A percentile compares a stretch with the other conserved stretches of the same genome.
These are phyloP conservation scores for Tilletia caries DNA, from an alignment of 1,284 basidiomycete species.

Conservation along the genomic window DNA sequence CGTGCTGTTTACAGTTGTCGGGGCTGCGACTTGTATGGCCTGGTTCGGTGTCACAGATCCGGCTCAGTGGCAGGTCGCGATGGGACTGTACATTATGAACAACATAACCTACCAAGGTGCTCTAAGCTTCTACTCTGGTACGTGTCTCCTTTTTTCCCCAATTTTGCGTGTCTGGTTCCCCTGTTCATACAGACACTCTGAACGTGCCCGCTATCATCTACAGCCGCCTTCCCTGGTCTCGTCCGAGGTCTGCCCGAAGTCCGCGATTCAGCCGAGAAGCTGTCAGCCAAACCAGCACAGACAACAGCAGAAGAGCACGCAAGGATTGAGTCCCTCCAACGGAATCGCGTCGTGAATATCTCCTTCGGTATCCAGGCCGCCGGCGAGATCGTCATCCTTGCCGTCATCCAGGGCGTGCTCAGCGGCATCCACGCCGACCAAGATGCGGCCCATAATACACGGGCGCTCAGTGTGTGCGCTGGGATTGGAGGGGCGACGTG, in stretches of 20 bases:
- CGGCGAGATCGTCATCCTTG: constrained; percentile 70
- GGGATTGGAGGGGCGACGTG: constrained; percentile 56
- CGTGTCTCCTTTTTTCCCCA: too few relatives aligned
- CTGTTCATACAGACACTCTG: too few relatives aligned
- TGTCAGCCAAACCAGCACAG: neutral
- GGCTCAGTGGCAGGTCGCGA: constrained; percentile 67
- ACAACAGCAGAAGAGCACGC: constrained; percentile 65
- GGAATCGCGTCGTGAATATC: constrained; percentile 78
- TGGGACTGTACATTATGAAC: constrained; percentile 76
- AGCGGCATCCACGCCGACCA: constrained; percentile 61
- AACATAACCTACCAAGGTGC: constrained; percentile 76
- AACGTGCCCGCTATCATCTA: too few relatives aligned
- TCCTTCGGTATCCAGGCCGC: constrained; percentile 74
- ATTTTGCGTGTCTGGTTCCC: too few relatives aligned
- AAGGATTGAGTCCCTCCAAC: constrained; percentile 71
- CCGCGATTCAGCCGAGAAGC: constrained; percentile 11
- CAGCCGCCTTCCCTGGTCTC: constrained; percentile 12
- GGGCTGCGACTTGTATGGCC: constrained; percentile 29
- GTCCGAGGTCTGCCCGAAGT: neutral
- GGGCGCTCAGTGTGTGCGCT: constrained; percentile 56
- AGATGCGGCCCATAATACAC: constrained; percentile 55
- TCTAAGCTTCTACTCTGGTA: constrained; percentile 74
- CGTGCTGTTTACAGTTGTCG: constrained; percentile 27
- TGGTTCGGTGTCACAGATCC: constrained; percentile 57
- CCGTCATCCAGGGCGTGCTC: constrained; percentile 72